Percentiles rank a stretch among this genome's conserved stretches.
Evolutionary conservation across 768 basidiomycete species (phyloP).

Genomic region (Mrakia gelida): DNA sequence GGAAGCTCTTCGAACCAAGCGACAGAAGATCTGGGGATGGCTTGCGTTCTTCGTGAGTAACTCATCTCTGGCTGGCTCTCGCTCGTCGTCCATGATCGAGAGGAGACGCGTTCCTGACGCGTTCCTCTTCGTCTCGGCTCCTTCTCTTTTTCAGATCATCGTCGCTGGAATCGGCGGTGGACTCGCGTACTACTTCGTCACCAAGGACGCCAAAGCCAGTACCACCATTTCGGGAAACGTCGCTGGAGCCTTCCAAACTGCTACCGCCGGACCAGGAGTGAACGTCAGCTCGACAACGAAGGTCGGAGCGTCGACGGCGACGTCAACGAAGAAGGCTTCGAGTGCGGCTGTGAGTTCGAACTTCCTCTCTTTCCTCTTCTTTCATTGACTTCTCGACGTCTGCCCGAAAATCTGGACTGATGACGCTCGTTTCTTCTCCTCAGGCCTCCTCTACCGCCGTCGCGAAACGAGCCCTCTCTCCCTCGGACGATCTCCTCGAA

Average conservation of each 20-base stretch:
- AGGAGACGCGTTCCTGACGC: not conserved
- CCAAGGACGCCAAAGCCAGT: not conserved
- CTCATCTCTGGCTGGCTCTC: not conserved
- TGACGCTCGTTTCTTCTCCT: no score
- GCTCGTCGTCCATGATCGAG: not conserved
- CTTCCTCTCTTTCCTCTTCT: not conserved
- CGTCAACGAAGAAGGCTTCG: not conserved
- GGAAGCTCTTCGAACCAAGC: not conserved
- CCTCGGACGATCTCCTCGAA: not conserved
- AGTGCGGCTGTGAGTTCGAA: not conserved
- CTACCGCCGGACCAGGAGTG: not conserved
- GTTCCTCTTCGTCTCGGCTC: not conserved
- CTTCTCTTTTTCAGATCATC: not conserved
- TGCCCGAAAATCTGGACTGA: not conserved
- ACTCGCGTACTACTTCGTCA: not conserved
- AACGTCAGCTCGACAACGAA: not conserved
- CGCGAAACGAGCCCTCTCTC: not conserved
- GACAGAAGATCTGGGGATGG: slow-evolving; percentile 17
- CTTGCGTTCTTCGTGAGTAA: not conserved
- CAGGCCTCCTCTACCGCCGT: not conserved
- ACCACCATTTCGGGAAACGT: not conserved
- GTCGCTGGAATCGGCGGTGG: slow-evolving; percentile 1
- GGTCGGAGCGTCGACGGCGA: not conserved
- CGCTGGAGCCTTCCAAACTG: not conserved
- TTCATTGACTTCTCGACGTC: not conserved